Base-by-base conservation (phyloP, 2,329 filamentous ascomycete genomes). In the Talaromyces sp. region DNA sequence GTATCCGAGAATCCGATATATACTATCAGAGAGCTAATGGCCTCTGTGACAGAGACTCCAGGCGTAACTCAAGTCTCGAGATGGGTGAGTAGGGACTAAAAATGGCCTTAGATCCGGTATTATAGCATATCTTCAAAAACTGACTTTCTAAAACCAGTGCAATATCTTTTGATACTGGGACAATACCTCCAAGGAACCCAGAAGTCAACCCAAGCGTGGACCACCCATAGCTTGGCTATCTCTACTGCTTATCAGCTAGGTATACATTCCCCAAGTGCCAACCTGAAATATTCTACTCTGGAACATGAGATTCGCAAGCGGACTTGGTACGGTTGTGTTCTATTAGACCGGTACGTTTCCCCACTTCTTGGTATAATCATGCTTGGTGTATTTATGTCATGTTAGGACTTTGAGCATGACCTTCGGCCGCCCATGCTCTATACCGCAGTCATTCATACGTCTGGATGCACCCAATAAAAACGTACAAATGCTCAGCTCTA, bases 131-230 rank as follows among this genome's bases (percentile, higher is more conserved):
- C 23, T 23, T 60, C n/a, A 4, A 14, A 10, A 33, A 56, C 31
- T 44, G 42, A 52, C 12, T 36, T 23, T 8, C 3, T 33, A 10
- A 12, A 10, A 36, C 23, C 31, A 77, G 82, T 84, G 0, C 81
- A 84, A 66, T 78, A 77, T 50, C 73, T 84, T 9, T 71, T 85
- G 0, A 62, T 85, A 0, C 75, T 80, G 65, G 77, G 77, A 4
- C 80, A 82, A 53, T 85, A 85, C 61, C 73, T 85, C 0, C 82
- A 85, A 65, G 82, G 83, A 1, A 84, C 82, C 0, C 80, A 83
- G 44, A 79, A 78, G 27, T 83, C 82, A 0, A 73, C 83, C 1
- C 78, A 84, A 60, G 79, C 83, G 1, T 86, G 83, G 82, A 81
- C 76, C 0, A 75, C 81, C 0, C 83, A 85, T 64, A 82, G 83